phyloP scores from a whole-genome alignment of 2,329 filamentous ascomycete species.

The Cytospora leucostoma region DNA sequence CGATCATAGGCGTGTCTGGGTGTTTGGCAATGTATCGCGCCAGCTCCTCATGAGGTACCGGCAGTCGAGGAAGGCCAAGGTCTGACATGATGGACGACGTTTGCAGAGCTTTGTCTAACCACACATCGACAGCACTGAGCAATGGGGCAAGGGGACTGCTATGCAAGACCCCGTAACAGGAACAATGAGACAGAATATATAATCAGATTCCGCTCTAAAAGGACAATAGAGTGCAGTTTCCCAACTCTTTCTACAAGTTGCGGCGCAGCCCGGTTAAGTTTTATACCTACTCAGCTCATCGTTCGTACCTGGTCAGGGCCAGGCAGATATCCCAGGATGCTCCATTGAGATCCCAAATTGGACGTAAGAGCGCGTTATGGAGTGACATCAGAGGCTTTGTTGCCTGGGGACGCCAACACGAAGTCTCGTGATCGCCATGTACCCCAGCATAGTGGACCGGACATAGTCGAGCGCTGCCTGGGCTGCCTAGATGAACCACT shows the following conservation, averaged over 20 bases:
- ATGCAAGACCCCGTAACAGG: not conserved
- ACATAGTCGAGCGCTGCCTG: constrained; percentile 13
- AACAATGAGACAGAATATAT: not conserved
- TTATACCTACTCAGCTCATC: constrained; percentile 10
- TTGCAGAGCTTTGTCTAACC: too few relatives aligned
- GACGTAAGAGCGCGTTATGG: constrained; percentile 17
- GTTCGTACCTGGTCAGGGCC: not conserved
- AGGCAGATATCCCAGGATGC: constrained; percentile 8
- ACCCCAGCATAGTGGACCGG: not conserved
- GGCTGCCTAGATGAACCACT: not conserved
- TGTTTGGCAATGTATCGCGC: constrained; percentile 57
- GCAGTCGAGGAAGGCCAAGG: constrained; percentile 46
- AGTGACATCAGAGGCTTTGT: constrained; percentile 5
- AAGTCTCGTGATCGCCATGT: constrained; percentile 20
- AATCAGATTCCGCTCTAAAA: not conserved
- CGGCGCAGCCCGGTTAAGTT: not conserved
- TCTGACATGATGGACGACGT: constrained; percentile 38
- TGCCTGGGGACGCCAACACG: constrained; percentile 20
- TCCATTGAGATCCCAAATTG: not conserved
- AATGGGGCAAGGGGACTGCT: not conserved
- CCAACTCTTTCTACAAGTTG: not conserved
- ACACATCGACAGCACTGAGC: not conserved
- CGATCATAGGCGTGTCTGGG: constrained; percentile 52
- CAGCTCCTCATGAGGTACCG: constrained; percentile 48
- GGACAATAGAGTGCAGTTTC: not conserved